Evolutionary conservation across 345 rosid species (phyloP), one percentile per base, ranked within the genome.

Genomic region (Brassica nigra): DNA sequence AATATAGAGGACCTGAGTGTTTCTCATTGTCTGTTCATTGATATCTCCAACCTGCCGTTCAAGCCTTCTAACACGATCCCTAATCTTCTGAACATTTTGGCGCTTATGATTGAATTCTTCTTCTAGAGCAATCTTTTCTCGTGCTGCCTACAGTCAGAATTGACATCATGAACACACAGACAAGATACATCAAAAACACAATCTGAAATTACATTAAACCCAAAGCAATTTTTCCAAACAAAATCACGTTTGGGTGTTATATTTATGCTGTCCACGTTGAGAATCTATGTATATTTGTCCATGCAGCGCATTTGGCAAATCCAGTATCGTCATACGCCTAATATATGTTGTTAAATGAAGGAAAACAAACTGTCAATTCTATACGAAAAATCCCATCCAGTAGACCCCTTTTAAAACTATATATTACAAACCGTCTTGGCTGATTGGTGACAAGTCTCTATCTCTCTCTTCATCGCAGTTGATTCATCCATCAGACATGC

Each of bases 11-110:
- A 95, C 99, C 99, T 95, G 98, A 52, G 99, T 89, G 83, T 82
- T 86, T 85, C 80, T 89, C 69, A 83, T 57, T 59, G 90, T 86
- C 80, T 87, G 92, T 71, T 95, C 93, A 44, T 88, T 89, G 81
- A 93, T 87, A 75, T 92, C 97, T 62, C 52, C 84, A 75, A 81
- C 86, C 85, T 95, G 92, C 66, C 78, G 84, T 78, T 93, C 90
- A 84, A 91, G 89, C 68, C 37, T 71, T 76, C 72, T 83, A 63
- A 86, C 76, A 80, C 77, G 84, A 75, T 85, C 87, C 74, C 42
- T 70, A 86, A 83, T 76, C 83, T 84, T 88, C 68, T 71, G 77
- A 39, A 90, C 75, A 47, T 82, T 39, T 37, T 81, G 83, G 28
- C 72, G 73, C 63, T 65, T 80, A 14, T 91, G 87, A 15, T 62